A percentile compares a stretch with the other conserved stretches of the same genome.
phyloP scores from a whole-genome alignment of 2,329 filamentous ascomycete genomes.

The Aspergillus melleus region DNA sequence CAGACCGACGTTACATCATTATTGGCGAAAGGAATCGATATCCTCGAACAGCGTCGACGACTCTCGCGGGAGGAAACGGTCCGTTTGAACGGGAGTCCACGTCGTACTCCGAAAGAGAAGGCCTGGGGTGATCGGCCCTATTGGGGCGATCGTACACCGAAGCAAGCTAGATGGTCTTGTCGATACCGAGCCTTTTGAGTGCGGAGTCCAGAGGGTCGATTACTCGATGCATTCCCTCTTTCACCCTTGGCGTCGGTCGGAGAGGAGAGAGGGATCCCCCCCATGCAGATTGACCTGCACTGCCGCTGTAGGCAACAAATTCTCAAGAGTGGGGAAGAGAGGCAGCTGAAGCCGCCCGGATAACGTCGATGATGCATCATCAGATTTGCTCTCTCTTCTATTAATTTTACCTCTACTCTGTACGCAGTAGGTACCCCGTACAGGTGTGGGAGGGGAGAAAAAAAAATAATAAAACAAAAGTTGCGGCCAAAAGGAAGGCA shows the following conservation, averaged over 20 bases:
- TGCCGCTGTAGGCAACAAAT: not conserved
- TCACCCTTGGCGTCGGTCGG: slow-evolving; percentile 8
- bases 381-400: too few species aligned
- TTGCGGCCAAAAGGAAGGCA: not conserved
- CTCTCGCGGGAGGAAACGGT: not conserved
- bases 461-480: not conserved
- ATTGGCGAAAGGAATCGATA: not conserved
- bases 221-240: slow-evolving; percentile 5
- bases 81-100: not conserved
- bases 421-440: not conserved
- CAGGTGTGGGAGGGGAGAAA: not conserved
- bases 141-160: slow-evolving; percentile 14
- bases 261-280: not conserved
- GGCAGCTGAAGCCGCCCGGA: not conserved
- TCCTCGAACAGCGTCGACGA: not conserved
- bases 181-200: not conserved
- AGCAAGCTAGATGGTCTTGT: not conserved
- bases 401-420: not conserved
- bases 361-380: not conserved
- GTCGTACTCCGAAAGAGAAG: not conserved
- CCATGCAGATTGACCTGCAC: not conserved
- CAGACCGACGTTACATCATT: slow-evolving; percentile 1
- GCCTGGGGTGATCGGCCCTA: slow-evolving; percentile 19
- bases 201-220: not conserved
- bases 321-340: not conserved